Conservation (phyloP, 257 asterid species). For the Penstemon newberryi region DNA sequence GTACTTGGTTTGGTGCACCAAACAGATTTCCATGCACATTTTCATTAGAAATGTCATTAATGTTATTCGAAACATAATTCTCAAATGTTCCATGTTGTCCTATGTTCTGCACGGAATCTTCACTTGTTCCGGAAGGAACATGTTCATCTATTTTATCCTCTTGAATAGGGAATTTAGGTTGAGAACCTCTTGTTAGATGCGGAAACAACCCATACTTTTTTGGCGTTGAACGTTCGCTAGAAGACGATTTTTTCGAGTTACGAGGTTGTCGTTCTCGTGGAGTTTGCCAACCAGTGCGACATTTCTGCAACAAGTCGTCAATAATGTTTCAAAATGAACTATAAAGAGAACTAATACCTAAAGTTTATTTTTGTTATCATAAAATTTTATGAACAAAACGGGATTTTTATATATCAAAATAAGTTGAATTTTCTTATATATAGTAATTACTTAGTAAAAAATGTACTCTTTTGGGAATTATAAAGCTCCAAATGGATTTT, state of each 20-base stretch:
- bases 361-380: too few species aligned
- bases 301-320: constrained; percentile 27
- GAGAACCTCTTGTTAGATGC: constrained; percentile 5
- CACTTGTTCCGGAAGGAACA: neutral
- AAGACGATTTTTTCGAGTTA: neutral
- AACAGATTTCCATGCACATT: constrained; percentile 1
- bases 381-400: too few species aligned
- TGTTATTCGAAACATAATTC: constrained; percentile 10
- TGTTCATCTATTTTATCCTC: neutral
- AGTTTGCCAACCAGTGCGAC: constrained; percentile 33
- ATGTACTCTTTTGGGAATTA: too few species aligned
- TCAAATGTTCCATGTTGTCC: constrained; percentile 3
- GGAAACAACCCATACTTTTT: constrained; percentile 27
- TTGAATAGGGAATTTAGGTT: neutral
- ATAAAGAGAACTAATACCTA: neutral
- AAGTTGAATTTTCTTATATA: too few species aligned
- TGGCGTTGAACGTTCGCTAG: neutral
- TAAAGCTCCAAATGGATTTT: too few species aligned
- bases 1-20: neutral
- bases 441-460: too few species aligned
- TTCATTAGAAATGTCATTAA: constrained; percentile 1
- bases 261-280: constrained; percentile 13
- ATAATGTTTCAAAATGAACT: neutral
- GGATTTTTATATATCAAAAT: too few species aligned
- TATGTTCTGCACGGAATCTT: neutral